A percentile compares a stretch with the other conserved stretches of the same genome.
phyloP scores from a whole-genome alignment of 306 rosid species.

The Cucumis cinereus region DNA sequence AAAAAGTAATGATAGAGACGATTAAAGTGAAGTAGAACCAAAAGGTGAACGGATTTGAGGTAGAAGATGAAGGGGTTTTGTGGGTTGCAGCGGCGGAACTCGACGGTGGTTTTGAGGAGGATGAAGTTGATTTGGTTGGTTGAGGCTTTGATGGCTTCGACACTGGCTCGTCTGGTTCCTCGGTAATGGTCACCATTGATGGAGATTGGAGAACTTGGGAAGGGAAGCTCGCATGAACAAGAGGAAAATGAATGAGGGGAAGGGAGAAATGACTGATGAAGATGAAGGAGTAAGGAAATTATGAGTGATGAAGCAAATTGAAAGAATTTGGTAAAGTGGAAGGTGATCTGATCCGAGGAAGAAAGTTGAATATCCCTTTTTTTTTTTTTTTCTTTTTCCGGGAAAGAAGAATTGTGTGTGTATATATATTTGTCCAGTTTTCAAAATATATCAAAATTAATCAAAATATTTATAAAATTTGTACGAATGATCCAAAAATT shows the following conservation, averaged over 20 bases:
- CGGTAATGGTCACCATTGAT: slow-evolving; percentile 73
- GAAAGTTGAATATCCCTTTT: not conserved
- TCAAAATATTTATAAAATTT: too few species aligned
- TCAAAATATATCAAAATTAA: too few species aligned
- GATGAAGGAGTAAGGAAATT: not conserved
- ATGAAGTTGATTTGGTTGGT: slow-evolving; percentile 18
- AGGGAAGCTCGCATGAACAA: not conserved
- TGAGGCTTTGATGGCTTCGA: slow-evolving; percentile 12
- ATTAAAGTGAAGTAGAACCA: slow-evolving; percentile 70
- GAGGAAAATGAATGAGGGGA: not conserved
- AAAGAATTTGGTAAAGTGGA: not conserved
- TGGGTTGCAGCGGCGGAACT: slow-evolving; percentile 1
- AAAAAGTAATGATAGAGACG: slow-evolving; percentile 41
- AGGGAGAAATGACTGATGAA: not conserved
- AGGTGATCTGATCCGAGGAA: not conserved
- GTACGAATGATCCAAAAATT: too few species aligned
- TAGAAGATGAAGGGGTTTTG: slow-evolving; percentile 8
- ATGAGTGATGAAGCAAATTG: not conserved
- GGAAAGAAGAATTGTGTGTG: too few species aligned
- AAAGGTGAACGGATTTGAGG: slow-evolving; percentile 45
- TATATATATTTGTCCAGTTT: too few species aligned
- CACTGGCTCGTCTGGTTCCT: slow-evolving; percentile 25
- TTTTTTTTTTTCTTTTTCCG: too few species aligned
- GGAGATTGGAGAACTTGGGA: slow-evolving; percentile 11
- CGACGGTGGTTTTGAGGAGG: not conserved